Evolutionary conservation across 2,329 filamentous ascomycete species (phyloP).

Genomic region (Endothia cerciana): DNA sequence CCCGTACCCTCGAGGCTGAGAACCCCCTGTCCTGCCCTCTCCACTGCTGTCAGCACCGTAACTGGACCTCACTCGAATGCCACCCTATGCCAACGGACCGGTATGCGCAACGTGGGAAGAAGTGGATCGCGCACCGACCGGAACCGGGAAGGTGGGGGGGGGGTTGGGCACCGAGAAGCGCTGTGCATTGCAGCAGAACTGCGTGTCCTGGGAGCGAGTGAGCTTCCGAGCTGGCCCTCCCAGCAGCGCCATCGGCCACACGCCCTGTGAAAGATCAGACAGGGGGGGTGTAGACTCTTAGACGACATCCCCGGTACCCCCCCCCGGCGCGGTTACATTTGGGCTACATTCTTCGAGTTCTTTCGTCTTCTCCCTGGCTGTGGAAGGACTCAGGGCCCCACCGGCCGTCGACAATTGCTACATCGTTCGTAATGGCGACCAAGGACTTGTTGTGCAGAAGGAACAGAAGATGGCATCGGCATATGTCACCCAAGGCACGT

Average conservation of each 20-base stretch:
- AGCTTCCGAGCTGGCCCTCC: not conserved
- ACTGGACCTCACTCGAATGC: not conserved
- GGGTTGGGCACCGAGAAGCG: slow-evolving; percentile 18
- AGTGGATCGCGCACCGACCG: not conserved
- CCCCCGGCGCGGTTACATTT: slow-evolving; percentile 1
- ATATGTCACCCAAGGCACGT: not conserved
- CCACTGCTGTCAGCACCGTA: slow-evolving; percentile 20
- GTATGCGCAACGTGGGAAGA: slow-evolving; percentile 11
- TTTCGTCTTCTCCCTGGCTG: not conserved
- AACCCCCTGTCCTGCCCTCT: not conserved
- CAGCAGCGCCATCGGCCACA: not conserved
- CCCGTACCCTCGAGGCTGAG: not conserved
- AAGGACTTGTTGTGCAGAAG: not conserved
- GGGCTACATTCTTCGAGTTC: slow-evolving; percentile 5
- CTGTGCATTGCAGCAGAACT: slow-evolving; percentile 28
- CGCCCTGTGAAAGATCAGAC: slow-evolving; percentile 2
- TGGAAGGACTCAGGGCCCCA: not conserved
- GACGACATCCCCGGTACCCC: not conserved
- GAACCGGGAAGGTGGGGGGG: no score
- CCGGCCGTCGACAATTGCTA: not conserved
- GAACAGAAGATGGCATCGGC: not conserved
- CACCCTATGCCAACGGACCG: not conserved
- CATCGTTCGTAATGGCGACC: not conserved
- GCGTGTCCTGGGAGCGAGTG: slow-evolving; percentile 18
- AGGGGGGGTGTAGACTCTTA: slow-evolving; percentile 2